A percentile compares a stretch with the other conserved stretches of the same genome.
phyloP scores from a whole-genome alignment of 768 basidiomycete species.

The Calocera viscosa region DNA sequence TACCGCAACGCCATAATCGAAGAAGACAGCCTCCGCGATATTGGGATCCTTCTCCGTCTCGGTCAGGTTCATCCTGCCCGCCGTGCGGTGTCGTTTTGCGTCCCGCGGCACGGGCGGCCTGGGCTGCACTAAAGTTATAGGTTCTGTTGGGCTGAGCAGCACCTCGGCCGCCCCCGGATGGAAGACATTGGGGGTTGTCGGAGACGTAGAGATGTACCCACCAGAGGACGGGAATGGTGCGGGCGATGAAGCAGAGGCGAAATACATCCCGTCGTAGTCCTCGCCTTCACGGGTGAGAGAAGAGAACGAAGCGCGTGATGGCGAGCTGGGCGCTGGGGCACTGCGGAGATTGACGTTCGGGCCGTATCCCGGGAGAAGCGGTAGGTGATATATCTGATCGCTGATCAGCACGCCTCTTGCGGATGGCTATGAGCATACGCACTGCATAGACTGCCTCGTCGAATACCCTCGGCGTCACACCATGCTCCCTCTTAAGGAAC shows the following conservation, averaged over 20 bases:
- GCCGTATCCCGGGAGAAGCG: slow-evolving; percentile 82
- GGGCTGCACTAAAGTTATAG: not conserved
- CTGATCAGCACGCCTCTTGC: not conserved
- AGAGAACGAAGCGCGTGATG: slow-evolving; percentile 46
- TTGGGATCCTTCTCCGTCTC: slow-evolving; percentile 17
- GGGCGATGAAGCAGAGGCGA: slow-evolving; percentile 28
- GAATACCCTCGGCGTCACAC: slow-evolving; percentile 71
- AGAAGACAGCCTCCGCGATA: slow-evolving; percentile 32
- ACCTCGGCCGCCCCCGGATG: not conserved
- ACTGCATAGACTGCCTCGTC: slow-evolving; percentile 92
- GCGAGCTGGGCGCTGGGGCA: slow-evolving; percentile 45
- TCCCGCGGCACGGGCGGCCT: not conserved
- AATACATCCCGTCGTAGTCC: slow-evolving; percentile 82
- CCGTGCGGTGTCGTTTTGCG: slow-evolving; percentile 6
- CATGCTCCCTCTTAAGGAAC: slow-evolving; percentile 88
- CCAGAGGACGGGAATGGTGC: slow-evolving; percentile 31
- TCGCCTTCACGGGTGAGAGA: slow-evolving; percentile 73
- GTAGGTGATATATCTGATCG: slow-evolving; percentile 75
- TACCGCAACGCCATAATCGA: slow-evolving; percentile 70
- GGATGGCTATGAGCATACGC: slow-evolving; percentile 26
- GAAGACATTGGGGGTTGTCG: slow-evolving; percentile 11
- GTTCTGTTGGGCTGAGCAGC: not conserved
- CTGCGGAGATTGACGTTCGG: slow-evolving; percentile 77
- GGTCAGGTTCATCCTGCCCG: slow-evolving; percentile 16
- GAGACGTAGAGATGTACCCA: slow-evolving; percentile 46